Conservation (phyloP, 306 rosid species). For the Prosopis cineraria region DNA sequence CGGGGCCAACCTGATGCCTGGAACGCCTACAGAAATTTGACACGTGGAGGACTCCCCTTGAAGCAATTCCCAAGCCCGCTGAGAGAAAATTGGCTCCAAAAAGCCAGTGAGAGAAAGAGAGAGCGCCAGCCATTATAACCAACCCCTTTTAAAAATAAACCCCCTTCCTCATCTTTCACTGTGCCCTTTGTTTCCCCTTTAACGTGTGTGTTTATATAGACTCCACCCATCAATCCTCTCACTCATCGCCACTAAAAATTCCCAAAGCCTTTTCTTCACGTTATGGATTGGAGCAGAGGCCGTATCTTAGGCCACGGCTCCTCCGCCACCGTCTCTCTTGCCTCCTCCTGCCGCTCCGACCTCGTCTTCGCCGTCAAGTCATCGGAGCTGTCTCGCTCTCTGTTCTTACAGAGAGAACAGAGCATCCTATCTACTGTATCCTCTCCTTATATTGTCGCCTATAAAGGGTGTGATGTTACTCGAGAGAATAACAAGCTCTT, state of each 20-base stretch:
- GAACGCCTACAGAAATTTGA: constrained; percentile 39
- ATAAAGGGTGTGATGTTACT: constrained; percentile 64
- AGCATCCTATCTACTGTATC: constrained; percentile 58
- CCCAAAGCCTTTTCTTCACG: constrained; percentile 6
- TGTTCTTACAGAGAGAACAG: constrained; percentile 61
- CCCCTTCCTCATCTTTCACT: neutral
- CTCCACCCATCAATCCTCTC: constrained; percentile 6
- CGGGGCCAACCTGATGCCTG: constrained; percentile 8
- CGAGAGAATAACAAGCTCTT: constrained; percentile 50
- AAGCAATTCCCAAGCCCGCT: constrained; percentile 56
- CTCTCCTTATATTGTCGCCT: constrained; percentile 60
- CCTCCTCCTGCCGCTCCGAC: constrained; percentile 39
- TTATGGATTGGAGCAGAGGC: constrained; percentile 84
- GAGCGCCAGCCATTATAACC: constrained; percentile 66
- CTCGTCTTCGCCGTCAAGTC: constrained; percentile 73
- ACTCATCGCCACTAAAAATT: constrained; percentile 9
- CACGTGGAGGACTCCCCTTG: constrained; percentile 50
- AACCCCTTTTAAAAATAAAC: constrained; percentile 38
- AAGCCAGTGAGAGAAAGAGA: constrained; percentile 32
- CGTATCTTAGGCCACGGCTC: constrained; percentile 76
- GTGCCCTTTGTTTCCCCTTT: neutral
- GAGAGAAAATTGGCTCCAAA: constrained; percentile 10
- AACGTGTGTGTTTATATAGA: constrained; percentile 12
- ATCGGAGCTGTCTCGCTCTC: constrained; percentile 50
- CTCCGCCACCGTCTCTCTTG: constrained; percentile 73